Evolutionary conservation across 1,284 basidiomycete species (phyloP).

Genomic region (Ustilago bromivora): DNA sequence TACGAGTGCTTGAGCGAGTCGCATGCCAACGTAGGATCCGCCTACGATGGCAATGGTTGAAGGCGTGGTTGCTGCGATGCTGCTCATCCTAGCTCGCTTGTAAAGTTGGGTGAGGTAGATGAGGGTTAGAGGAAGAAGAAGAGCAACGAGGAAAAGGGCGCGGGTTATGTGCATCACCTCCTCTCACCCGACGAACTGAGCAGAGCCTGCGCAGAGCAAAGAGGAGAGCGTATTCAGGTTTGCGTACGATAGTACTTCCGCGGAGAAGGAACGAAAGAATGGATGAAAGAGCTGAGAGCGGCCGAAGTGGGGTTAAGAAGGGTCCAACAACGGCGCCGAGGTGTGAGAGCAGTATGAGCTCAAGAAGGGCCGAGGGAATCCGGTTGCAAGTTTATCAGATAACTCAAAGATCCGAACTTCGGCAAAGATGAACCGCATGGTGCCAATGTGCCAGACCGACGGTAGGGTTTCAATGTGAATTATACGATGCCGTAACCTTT

Average conservation of each 20-base stretch:
- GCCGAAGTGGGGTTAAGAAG: slow-evolving; percentile 6
- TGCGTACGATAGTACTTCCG: neutral
- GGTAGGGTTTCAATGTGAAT: neutral
- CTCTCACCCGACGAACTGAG: neutral
- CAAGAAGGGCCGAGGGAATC: neutral
- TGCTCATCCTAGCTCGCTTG: slow-evolving; percentile 14
- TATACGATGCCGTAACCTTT: neutral
- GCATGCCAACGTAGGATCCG: slow-evolving; percentile 46
- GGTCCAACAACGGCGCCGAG: neutral
- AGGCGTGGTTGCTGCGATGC: slow-evolving; percentile 10
- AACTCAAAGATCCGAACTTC: neutral
- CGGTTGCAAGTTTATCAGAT: slow-evolving; percentile 5
- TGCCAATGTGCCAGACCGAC: neutral
- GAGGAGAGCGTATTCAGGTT: neutral
- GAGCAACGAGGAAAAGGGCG: neutral
- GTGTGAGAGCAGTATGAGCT: too few species aligned
- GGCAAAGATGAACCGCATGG: neutral
- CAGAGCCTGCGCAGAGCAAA: neutral
- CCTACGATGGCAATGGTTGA: slow-evolving; percentile 45
- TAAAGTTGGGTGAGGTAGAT: neutral
- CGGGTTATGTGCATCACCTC: slow-evolving; percentile 15
- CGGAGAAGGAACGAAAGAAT: neutral
- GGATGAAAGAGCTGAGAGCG: neutral
- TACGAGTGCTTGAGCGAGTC: slow-evolving; percentile 68
- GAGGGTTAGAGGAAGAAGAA: slow-evolving; percentile 3